Conservation (phyloP, 2,329 filamentous ascomycete species). For the Xylaria arbuscula region DNA sequence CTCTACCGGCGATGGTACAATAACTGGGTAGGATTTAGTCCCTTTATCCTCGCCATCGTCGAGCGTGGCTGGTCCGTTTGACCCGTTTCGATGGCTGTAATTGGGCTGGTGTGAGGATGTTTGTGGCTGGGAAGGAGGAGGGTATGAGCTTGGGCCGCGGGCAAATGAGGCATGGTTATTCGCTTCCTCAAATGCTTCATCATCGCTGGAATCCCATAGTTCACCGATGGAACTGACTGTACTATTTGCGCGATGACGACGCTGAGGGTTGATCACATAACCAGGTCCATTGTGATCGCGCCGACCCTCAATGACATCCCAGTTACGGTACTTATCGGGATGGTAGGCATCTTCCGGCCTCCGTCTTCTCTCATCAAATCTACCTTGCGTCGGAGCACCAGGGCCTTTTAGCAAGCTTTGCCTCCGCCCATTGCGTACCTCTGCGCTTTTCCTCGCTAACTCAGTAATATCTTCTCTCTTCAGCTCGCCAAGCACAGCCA, state of each 20-base stretch:
- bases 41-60: constrained; percentile 46
- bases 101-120: constrained; percentile 39
- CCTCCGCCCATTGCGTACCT: constrained; percentile 55
- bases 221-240: constrained; percentile 43
- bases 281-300: constrained; percentile 36
- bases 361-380: constrained; percentile 36
- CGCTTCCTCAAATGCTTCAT: constrained; percentile 27
- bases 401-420: neutral
- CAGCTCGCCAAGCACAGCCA: constrained; percentile 68
- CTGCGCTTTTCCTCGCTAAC: constrained; percentile 61
- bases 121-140: constrained; percentile 37
- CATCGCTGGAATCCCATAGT: constrained; percentile 47
- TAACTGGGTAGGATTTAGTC: constrained; percentile 54
- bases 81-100: constrained; percentile 18
- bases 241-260: constrained; percentile 42
- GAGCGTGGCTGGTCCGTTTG: neutral
- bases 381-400: constrained; percentile 10
- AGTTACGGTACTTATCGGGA: constrained; percentile 51
- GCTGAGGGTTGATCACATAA: constrained; percentile 40
- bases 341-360: constrained; percentile 45
- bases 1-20: constrained; percentile 53
- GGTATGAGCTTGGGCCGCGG: constrained; percentile 42
- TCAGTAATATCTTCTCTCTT: constrained; percentile 63
- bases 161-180: constrained; percentile 25
- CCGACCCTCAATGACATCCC: constrained; percentile 45